Base-by-base conservation (phyloP, 176 grass and related monocot species). In the Musa itinerans region DNA sequence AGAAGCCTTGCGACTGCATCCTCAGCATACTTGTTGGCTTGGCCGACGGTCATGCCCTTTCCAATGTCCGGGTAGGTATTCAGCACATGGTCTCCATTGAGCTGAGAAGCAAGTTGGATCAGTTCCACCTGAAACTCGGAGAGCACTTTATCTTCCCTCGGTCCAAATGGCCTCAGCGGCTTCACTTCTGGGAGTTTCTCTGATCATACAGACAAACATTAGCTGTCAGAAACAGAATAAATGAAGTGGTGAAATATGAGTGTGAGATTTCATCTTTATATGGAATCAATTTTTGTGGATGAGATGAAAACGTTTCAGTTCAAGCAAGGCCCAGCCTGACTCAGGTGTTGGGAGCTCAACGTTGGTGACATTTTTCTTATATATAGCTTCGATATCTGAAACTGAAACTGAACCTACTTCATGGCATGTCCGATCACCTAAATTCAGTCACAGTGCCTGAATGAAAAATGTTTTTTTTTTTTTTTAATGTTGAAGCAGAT, bases 21-120 rank as follows among this genome's bases (percentile, higher is more conserved):
- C 81, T 99, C 91, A 27, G 95, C 95, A 1, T 99, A 99, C 21
- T 66, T 78, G 77, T 99, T 99, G 25, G 95, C 95, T 71, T 94
- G 83, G 2, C 78, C 88, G 0, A 99, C 95, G 12, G 84, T 92
- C 95, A 99, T 99, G 26, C 86, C 83, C 81, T 74, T 89, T 58
- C 95, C 90, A 71, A 99, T 99, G 76, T 99, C 95, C 50, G 95
- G 95, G 75, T 99, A 99, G 10, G 90, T 86, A 81, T 99, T 99
- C 27, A 99, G 84, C 25, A 99, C 90, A 72, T 99, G 90, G 50
- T 99, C 95, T 74, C 95, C 95, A 17, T 84, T 89, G 20, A 99
- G 88, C 78, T 99, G 95, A 29, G 95, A 94, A 15, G 95, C 95
- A 52, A 99, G 95, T 72, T 99, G 95, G 61, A 99, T 99, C 88